phyloP scores from a whole-genome alignment of 139 green algal genomes.

The Astrephomene gubernaculifera region DNA sequence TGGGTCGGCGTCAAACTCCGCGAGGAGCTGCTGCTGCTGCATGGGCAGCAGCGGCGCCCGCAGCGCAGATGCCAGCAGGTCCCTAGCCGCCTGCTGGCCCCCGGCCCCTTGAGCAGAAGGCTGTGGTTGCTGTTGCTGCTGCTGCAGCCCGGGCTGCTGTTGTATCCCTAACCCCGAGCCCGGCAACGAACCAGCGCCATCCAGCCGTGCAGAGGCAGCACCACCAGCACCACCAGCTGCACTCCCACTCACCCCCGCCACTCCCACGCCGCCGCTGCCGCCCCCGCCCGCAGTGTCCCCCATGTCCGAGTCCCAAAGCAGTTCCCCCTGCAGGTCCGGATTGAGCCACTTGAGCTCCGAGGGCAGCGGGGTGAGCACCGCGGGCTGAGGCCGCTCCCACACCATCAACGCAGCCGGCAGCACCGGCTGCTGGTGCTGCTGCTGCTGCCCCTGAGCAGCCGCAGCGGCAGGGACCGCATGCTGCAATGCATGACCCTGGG shows the following conservation, averaged over 20 bases:
- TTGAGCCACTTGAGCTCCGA: conserved; percentile 69
- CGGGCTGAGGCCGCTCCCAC: conserved; percentile 48
- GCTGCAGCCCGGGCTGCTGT: too few relatives aligned
- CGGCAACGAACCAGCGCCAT: too few relatives aligned
- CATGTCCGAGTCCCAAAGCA: conserved; percentile 73
- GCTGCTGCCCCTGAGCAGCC: too few relatives aligned
- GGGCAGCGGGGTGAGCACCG: conserved; percentile 17
- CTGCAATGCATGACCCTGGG: too few relatives aligned
- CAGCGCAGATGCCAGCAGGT: conserved; percentile 66
- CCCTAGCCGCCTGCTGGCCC: conserved; percentile 49
- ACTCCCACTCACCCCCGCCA: too few relatives aligned
- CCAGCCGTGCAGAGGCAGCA: too few relatives aligned
- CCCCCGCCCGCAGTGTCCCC: conserved; percentile 57
- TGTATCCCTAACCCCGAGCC: not conserved
- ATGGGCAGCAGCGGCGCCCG: conserved; percentile 66
- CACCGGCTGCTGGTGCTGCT: too few relatives aligned
- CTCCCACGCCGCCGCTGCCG: not conserved
- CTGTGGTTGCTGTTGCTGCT: too few relatives aligned
- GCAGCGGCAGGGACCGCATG: too few relatives aligned
- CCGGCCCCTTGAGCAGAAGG: too few relatives aligned
- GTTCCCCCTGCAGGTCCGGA: conserved; percentile 49
- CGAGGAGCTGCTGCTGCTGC: conserved; percentile 71
- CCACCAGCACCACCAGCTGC: too few relatives aligned
- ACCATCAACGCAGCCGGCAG: too few relatives aligned
- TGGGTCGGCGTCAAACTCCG: conserved; percentile 59